A percentile compares a stretch with the other conserved stretches of the same genome.
Evolutionary conservation across 2,329 filamentous ascomycete species (phyloP).

Genomic region (Penicillium sp.): DNA sequence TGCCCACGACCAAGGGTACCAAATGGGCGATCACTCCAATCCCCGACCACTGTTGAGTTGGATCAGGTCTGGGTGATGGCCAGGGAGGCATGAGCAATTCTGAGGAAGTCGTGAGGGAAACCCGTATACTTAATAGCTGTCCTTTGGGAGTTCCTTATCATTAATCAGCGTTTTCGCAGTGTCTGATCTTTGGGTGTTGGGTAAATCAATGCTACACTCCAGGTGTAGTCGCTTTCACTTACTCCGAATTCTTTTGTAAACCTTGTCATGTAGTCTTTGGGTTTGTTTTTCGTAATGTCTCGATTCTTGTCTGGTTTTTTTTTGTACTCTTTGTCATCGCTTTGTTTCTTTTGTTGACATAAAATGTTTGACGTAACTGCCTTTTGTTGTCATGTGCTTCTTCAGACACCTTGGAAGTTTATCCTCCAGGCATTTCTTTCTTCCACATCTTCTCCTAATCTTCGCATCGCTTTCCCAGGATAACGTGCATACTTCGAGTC

Average conservation of each 20-base stretch:
- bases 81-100: constrained; percentile 1
- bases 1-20: neutral
- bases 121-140: neutral
- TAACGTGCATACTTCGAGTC: neutral
- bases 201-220: neutral
- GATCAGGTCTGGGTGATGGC: constrained; percentile 11
- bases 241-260: neutral
- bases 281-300: neutral
- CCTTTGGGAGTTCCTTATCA: neutral
- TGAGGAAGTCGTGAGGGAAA: neutral
- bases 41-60: constrained; percentile 6
- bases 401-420: neutral
- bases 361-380: neutral
- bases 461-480: neutral
- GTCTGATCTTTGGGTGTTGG: neutral
- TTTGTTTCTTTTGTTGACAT: neutral
- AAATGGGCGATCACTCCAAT: neutral
- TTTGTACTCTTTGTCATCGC: neutral
- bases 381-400: neutral
- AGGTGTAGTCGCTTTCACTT: neutral
- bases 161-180: neutral
- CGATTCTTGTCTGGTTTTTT: neutral
- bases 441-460: neutral
- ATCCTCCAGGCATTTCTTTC: neutral
- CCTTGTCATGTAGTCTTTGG: neutral